Evolutionary conservation across 306 rosid species (phyloP).

Genomic region (Inga leiocalycina): DNA sequence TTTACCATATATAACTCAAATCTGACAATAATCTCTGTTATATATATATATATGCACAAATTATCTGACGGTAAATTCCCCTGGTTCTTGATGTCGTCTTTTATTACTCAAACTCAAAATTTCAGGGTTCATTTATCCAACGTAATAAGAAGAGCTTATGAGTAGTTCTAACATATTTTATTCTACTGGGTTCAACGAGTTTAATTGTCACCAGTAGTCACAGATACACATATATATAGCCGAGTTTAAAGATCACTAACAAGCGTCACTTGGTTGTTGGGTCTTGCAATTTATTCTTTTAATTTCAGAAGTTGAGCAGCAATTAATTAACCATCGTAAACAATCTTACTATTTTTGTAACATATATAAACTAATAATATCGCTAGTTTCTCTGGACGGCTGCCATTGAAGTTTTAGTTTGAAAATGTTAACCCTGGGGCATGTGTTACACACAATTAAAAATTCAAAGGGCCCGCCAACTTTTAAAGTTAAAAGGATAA

Average conservation of each 20-base stretch:
- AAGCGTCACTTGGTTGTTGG: not conserved
- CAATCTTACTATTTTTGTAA: not conserved
- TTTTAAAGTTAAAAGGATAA: not conserved
- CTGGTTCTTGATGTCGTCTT: constrained; percentile 42
- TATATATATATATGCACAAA: constrained; percentile 7
- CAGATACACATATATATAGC: not conserved
- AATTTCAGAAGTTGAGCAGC: not conserved
- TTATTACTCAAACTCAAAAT: constrained; percentile 59
- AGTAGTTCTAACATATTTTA: not conserved
- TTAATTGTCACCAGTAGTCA: not conserved
- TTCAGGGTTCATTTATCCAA: constrained; percentile 15
- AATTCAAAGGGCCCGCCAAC: not conserved
- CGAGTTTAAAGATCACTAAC: not conserved
- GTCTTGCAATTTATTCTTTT: not conserved
- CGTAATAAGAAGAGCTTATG: not conserved
- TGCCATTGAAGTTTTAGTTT: not conserved
- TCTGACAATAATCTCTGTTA: constrained; percentile 28
- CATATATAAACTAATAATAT: not conserved
- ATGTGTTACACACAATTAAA: not conserved
- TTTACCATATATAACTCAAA: constrained; percentile 26
- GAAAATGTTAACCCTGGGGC: not conserved
- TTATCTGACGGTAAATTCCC: constrained; percentile 34
- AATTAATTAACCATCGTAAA: not conserved
- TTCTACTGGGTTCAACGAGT: not conserved
- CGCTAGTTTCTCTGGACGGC: not conserved